phyloP scores from a whole-genome alignment of 768 basidiomycete genomes.

The Lactarius indigo region DNA sequence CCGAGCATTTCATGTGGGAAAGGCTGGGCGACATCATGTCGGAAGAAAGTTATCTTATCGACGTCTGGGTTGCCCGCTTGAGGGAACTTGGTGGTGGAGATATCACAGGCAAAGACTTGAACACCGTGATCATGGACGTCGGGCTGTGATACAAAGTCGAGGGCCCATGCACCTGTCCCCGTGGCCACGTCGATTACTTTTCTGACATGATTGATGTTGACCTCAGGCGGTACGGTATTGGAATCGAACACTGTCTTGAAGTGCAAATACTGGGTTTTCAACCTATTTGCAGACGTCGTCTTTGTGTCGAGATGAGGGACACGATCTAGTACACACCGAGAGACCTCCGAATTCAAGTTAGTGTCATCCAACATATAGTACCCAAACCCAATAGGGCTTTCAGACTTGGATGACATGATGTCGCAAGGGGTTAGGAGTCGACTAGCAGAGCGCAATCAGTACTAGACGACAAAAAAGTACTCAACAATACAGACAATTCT shows the following conservation, averaged over 20 bases:
- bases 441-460: too few species aligned
- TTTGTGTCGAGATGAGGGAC: not conserved
- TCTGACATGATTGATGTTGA: not conserved
- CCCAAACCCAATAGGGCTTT: too few species aligned
- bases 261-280: not conserved
- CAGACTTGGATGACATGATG: too few species aligned
- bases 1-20: slow-evolving; percentile 3
- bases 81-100: not conserved
- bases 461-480: too few species aligned
- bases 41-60: not conserved
- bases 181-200: not conserved
- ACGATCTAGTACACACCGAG: not conserved
- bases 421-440: too few species aligned
- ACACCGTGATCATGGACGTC: not conserved
- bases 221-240: not conserved
- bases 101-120: not conserved
- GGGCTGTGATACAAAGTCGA: not conserved
- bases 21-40: not conserved
- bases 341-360: not conserved
- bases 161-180: not conserved
- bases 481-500: too few species aligned
- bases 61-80: not conserved
- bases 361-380: not conserved
- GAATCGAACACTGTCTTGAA: not conserved
- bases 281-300: not conserved